Evolutionary conservation across 352 stramenopile genomes (phyloP).

Genomic region (Pythium pyrilobum): DNA sequence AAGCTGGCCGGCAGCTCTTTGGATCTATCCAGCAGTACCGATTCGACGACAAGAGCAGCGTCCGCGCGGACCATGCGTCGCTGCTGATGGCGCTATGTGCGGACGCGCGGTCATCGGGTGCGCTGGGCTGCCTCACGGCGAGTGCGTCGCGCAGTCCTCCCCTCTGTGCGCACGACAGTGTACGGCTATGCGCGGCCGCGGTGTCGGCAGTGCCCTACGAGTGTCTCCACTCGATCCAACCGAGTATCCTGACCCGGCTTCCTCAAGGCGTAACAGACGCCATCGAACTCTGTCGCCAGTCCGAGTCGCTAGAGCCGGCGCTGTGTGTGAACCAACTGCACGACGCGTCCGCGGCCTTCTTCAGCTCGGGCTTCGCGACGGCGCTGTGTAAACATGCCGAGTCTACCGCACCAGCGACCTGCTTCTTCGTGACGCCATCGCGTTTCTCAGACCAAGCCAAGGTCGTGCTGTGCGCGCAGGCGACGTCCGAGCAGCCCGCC

Average conservation of each 20-base stretch:
- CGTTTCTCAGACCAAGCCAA: conserved; percentile 35
- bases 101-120: not conserved
- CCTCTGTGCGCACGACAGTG: not conserved
- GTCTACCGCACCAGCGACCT: conserved; percentile 14
- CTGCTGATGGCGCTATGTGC: conserved; percentile 11
- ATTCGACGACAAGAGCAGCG: not conserved
- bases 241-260: not conserved
- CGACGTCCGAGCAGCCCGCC: conserved; percentile 29
- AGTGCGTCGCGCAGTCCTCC: not conserved
- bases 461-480: conserved; percentile 29
- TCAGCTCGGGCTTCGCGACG: not conserved
- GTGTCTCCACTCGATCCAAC: conserved; percentile 12
- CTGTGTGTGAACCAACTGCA: conserved; percentile 17
- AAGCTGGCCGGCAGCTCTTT: conserved; percentile 1
- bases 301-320: not conserved
- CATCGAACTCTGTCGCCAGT: conserved; percentile 16
- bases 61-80: not conserved
- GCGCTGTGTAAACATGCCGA: conserved; percentile 5
- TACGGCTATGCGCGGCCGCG: conserved; percentile 8
- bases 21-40: not conserved
- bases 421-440: conserved; percentile 27
- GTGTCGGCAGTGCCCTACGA: not conserved
- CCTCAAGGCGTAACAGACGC: not conserved
- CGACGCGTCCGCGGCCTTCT: not conserved
- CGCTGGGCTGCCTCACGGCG: conserved; percentile 7